Percentiles rank a stretch among this genome's conserved stretches.
phyloP scores from a whole-genome alignment of 495 filamentous ascomycete species.

The Arthonia radiata region DNA sequence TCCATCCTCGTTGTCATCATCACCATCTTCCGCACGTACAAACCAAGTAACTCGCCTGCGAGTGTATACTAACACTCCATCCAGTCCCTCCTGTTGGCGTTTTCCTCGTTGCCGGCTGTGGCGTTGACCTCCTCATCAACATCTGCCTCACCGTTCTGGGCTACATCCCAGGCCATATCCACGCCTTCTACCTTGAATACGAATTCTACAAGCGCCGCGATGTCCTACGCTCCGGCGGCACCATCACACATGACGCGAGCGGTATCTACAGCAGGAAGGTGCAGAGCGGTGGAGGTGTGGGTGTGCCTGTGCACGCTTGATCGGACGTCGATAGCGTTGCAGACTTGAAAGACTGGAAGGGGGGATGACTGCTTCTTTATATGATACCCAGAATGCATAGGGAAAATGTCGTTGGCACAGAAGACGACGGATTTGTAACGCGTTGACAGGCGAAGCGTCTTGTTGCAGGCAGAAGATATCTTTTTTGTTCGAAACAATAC shows the following conservation, averaged over 20 bases:
- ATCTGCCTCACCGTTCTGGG: constrained; percentile 35
- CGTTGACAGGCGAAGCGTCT: too few relatives aligned
- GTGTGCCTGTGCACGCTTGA: too few relatives aligned
- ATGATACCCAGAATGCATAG: too few relatives aligned
- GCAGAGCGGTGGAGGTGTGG: constrained; percentile 43
- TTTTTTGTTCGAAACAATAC: too few relatives aligned
- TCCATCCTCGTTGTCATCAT: constrained; percentile 26
- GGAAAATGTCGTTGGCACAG: too few relatives aligned
- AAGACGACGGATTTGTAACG: too few relatives aligned
- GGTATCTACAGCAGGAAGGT: constrained; percentile 64
- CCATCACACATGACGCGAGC: constrained; percentile 26
- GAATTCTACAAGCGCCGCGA: constrained; percentile 57
- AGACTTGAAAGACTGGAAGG: too few relatives aligned
- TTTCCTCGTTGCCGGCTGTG: constrained; percentile 35
- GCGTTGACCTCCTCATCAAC: constrained; percentile 39
- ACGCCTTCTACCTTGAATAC: constrained; percentile 80
- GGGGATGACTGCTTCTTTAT: too few relatives aligned
- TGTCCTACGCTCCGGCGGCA: constrained; percentile 24
- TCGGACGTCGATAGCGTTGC: too few relatives aligned
- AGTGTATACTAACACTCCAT: too few relatives aligned
- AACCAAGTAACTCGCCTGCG: too few relatives aligned
- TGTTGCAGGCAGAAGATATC: too few relatives aligned
- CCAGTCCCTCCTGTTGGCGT: constrained; percentile 42
- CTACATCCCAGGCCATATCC: constrained; percentile 56
- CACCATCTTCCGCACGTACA: constrained; percentile 33